A percentile compares a stretch with the other conserved stretches of the same genome.
These are phyloP conservation scores for Venturia aucupariae DNA, from an alignment of 2,329 filamentous ascomycete genomes.

Conservation along the genomic window DNA sequence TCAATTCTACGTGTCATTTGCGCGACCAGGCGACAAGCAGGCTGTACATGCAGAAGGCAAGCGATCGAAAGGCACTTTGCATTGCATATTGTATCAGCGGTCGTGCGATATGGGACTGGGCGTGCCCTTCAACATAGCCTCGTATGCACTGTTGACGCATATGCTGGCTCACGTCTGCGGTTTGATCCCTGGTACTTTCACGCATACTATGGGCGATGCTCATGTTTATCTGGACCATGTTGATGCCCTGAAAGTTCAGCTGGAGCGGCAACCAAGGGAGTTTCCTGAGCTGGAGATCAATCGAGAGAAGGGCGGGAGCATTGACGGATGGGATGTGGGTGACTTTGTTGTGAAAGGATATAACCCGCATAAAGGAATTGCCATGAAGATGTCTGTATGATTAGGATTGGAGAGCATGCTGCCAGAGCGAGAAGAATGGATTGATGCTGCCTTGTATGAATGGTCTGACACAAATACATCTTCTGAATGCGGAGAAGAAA, in stretches of 20 bases:
- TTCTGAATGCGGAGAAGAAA: background rate
- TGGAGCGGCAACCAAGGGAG: slow-evolving; percentile 66
- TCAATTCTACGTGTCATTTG: slow-evolving; percentile 85
- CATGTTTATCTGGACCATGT: slow-evolving; percentile 93
- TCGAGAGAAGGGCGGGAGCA: slow-evolving; percentile 58
- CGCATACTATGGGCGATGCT: slow-evolving; percentile 96
- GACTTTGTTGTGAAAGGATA: slow-evolving; percentile 86
- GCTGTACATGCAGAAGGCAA: slow-evolving; percentile 18
- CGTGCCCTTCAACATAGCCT: slow-evolving; percentile 96
- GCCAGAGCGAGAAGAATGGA: background rate
- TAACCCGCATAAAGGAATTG: slow-evolving; percentile 80
- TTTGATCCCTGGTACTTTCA: slow-evolving; percentile 74
- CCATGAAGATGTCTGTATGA: slow-evolving; percentile 97
- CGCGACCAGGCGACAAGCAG: slow-evolving; percentile 25
- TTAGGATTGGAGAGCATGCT: background rate
- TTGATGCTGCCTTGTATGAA: background rate
- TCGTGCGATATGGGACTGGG: slow-evolving; percentile 96
- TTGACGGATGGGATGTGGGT: slow-evolving; percentile 83
- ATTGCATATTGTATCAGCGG: slow-evolving; percentile 86
- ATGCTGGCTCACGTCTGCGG: slow-evolving; percentile 87
- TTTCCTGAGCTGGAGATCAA: slow-evolving; percentile 74
- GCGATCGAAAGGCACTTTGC: slow-evolving; percentile 56
- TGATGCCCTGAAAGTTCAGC: slow-evolving; percentile 72
- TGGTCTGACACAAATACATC: background rate
- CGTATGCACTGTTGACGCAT: slow-evolving; percentile 86